phyloP scores from a whole-genome alignment of 148 eudicot species.

The Fagopyrum homotropicum region DNA sequence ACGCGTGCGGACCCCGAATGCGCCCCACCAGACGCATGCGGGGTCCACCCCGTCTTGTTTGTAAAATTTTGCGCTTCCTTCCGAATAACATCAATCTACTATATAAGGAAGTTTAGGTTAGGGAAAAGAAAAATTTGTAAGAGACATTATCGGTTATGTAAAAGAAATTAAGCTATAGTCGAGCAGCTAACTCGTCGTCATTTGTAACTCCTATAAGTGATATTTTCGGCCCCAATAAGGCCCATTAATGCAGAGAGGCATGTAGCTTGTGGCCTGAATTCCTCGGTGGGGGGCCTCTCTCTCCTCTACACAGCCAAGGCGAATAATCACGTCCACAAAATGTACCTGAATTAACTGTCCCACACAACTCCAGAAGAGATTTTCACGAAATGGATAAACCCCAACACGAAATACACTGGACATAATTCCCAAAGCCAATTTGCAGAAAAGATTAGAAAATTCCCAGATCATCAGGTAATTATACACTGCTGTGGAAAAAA shows the following conservation, averaged over 20 bases:
- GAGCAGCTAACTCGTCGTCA: too few species aligned
- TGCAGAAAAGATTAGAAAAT: neutral
- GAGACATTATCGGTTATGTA: too few species aligned
- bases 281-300: neutral
- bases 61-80: too few species aligned
- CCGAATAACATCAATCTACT: too few species aligned
- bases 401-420: neutral
- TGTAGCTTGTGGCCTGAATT: conserved; percentile 7
- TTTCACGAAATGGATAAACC: neutral
- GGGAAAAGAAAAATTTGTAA: too few species aligned
- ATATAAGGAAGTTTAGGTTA: too few species aligned
- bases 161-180: too few species aligned
- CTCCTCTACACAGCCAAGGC: neutral
- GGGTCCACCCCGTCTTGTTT: too few species aligned
- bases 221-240: neutral
- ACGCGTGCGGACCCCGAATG: too few species aligned
- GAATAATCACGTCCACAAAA: conserved; percentile 12
- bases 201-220: neutral
- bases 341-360: conserved; percentile 11
- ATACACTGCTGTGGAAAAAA: neutral
- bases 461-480: neutral
- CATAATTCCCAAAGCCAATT: neutral
- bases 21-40: too few species aligned
- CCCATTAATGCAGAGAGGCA: neutral
- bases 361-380: neutral